Base-by-base conservation (phyloP, 2,329 filamentous ascomycete species). In the Pseudonectria buxi region DNA sequence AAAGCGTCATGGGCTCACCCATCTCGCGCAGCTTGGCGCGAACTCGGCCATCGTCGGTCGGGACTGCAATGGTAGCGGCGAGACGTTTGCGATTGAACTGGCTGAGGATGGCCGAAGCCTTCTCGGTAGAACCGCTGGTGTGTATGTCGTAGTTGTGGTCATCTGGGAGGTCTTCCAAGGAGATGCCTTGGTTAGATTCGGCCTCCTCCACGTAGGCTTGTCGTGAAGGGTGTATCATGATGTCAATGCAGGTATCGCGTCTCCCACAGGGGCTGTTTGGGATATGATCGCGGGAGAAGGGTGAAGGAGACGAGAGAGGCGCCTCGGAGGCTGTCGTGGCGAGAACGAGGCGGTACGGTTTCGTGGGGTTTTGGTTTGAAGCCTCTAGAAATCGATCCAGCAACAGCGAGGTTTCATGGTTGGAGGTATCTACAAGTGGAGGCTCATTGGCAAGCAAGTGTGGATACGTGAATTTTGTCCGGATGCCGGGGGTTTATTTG, bases 191-290 rank as follows among this genome's bases (percentile, higher is more conserved):
- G 46, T 82, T 74, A 35, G 72, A 63, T 56, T 77, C 71, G 28
- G 69, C 80, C 57, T 95, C 90, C 71, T 96, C 90, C 46, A 96
- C 88, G 63, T 94, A 95, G 28, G 90, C 90, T 64, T 90, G 83
- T 47, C 92, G 78, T 59, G 90, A 80, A 39, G 90, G 90, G 69
- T 95, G 90, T 68, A 94, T 79, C 67, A 74, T 78, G 46, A 53
- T 68, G 63, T 44, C 40, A 36, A 13, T 16, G 26, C 27, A 16
- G 30, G 9, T 22, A 9, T 22, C 5, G 18, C 9, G 9, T 22
- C 18, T 9, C 9, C 18, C 5, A 22, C 5, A 6, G 9, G 18
- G 18, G 18, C 18, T 22, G 18, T 22, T 22, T 9, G 18, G 18
- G 9, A 9, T 6, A 9, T 6, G 5, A 22, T 6, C 18, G 18